phyloP scores from a whole-genome alignment of 2,329 filamentous ascomycete species.

The Clonostachys byssicola region DNA sequence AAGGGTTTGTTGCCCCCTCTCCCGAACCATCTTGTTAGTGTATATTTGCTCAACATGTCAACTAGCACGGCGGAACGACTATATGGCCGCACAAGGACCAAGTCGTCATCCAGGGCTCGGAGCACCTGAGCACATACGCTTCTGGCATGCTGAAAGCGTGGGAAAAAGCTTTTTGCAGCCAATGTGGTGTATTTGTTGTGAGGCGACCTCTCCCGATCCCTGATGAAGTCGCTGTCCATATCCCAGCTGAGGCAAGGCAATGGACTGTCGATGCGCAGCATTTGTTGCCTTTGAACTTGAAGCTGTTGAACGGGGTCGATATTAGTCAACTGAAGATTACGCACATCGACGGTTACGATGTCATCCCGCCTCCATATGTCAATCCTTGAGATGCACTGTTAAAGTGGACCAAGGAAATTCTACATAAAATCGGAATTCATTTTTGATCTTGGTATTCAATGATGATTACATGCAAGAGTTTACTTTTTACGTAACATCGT shows the following conservation, averaged over 20 bases:
- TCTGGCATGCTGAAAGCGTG: conserved; percentile 26
- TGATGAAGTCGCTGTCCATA: conserved; percentile 8
- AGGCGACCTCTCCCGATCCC: conserved; percentile 5
- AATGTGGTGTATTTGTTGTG: conserved; percentile 38
- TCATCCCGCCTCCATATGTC: conserved; percentile 23
- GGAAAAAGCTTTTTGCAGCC: conserved; percentile 42
- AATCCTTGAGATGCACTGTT: conserved; percentile 23
- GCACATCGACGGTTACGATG: conserved; percentile 16
- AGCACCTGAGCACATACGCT: conserved; percentile 25
- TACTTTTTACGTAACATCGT: not conserved
- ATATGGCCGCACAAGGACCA: conserved; percentile 32
- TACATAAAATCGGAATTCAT: no score
- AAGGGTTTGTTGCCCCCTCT: conserved; percentile 20
- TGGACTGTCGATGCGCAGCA: no score
- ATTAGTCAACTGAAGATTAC: conserved; percentile 13
- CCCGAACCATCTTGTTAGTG: no score
- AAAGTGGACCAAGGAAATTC: no score
- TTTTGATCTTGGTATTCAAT: no score
- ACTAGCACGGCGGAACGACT: conserved; percentile 38
- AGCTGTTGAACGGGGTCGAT: conserved; percentile 30
- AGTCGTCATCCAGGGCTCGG: conserved; percentile 25
- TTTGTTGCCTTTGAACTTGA: conserved; percentile 24
- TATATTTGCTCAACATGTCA: no score
- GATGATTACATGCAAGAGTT: no score
- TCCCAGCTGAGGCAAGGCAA: no score